phyloP scores from a whole-genome alignment of 129 eudicot species.

The Tagetes erecta region DNA sequence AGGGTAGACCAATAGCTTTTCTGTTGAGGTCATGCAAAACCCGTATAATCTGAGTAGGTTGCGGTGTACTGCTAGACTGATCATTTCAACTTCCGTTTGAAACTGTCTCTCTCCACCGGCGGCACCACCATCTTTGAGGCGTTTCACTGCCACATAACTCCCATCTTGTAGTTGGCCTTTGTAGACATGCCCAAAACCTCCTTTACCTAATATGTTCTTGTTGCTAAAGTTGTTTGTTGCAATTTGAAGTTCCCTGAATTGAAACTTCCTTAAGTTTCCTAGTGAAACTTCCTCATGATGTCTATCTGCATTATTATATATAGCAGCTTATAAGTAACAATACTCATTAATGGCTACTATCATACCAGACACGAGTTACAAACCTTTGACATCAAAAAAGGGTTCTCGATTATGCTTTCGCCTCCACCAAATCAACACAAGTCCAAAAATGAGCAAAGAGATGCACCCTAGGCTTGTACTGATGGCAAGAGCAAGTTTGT shows the following conservation, averaged over 20 bases:
- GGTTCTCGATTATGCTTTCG: constrained; percentile 43
- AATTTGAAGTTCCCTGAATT: constrained; percentile 74
- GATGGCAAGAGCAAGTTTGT: constrained; percentile 59
- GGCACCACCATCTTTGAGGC: constrained; percentile 77
- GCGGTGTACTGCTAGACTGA: constrained; percentile 85
- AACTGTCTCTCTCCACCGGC: constrained; percentile 71
- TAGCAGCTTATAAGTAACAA: neutral
- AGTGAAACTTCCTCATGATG: constrained; percentile 76
- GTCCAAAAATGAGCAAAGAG: constrained; percentile 54
- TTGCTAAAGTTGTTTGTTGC: constrained; percentile 84
- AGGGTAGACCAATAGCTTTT: constrained; percentile 79
- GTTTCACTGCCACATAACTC: constrained; percentile 74
- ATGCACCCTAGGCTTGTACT: constrained; percentile 70
- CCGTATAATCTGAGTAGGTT: constrained; percentile 78
- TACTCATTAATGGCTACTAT: neutral
- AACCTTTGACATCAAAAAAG: constrained; percentile 71
- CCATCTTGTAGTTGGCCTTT: constrained; percentile 76
- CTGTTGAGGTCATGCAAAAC: constrained; percentile 77
- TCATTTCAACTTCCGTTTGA: constrained; percentile 88
- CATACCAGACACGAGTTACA: constrained; percentile 3
- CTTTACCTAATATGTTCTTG: constrained; percentile 80
- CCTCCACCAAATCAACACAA: constrained; percentile 71
- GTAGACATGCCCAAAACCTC: constrained; percentile 85
- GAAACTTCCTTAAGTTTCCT: constrained; percentile 72
- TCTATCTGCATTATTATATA: constrained; percentile 43